Evolutionary conservation across 345 rosid genomes (phyloP), one percentile per base, ranked within the genome.

Genomic region (Populus deltoides): DNA sequence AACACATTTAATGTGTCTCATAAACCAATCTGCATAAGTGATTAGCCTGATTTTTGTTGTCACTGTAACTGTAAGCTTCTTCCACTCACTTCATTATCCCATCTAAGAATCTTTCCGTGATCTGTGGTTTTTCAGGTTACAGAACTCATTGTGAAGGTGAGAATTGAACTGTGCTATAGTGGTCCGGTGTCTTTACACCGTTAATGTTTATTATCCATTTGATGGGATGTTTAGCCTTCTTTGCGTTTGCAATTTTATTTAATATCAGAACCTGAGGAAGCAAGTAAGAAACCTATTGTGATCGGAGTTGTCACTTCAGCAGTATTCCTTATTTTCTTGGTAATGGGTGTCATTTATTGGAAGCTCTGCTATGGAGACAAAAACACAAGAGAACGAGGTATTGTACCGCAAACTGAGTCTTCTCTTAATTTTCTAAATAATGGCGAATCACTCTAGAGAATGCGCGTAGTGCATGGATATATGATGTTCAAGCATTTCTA

Each of bases 271-370:
- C 71, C 71, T 5, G 71, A 68, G 38, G 45, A 68, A 36, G 71
- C 35, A 68, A 68, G 25, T 20, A 35, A 68, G 38, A 68, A 39
- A 36, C 67, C 75, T 13, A 68, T 80, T 61, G 38, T 83, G n/a
- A 55, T 24, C 22, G 81, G 70, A 35, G 75, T 77, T 18, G 29
- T 66, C 24, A 68, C 71, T 69, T 22, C 27, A 29, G 81, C 68
- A 55, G 13, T 38, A 20, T 73, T 55, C n/a, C 13, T 77, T n/a
- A 2, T 71, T 31, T 16, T 68, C 39, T 43, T 77, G 12, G 68
- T 39, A 3, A 5, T 45, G 8, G 76, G 81, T 13, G 13, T 77
- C 68, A 9, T 80, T 57, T 80, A 45, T 55, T 77, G 79, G 83
- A 80, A 72, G 75, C 41, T 65, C 77, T 71, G 62, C 67, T 63